Conservation (phyloP, 495 filamentous ascomycete genomes). For the Neurospora pannonica region DNA sequence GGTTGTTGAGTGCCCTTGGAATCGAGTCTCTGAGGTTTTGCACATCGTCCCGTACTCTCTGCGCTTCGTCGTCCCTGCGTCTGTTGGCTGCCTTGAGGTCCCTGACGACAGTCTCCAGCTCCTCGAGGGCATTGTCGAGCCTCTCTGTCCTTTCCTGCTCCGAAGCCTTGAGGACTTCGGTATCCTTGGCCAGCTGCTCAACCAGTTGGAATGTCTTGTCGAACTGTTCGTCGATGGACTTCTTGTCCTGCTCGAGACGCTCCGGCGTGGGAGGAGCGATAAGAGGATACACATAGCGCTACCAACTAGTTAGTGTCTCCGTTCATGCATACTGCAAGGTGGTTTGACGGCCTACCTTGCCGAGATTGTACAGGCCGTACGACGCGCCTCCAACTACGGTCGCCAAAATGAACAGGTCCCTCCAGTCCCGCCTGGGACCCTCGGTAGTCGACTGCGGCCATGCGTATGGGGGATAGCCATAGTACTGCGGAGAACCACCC, state of each 20-base stretch:
- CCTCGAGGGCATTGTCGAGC: slow-evolving; percentile 70
- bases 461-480: slow-evolving; percentile 58
- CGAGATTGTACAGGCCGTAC: slow-evolving; percentile 78
- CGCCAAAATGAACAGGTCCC: slow-evolving; percentile 97
- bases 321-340: background rate
- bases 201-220: slow-evolving; percentile 82
- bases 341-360: slow-evolving; percentile 48
- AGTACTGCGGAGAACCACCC: slow-evolving; percentile 47
- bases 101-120: slow-evolving; percentile 72
- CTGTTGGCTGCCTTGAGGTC: slow-evolving; percentile 71
- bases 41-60: slow-evolving; percentile 79
- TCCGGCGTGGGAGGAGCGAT: slow-evolving; percentile 90
- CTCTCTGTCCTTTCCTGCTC: slow-evolving; percentile 78
- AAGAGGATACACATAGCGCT: slow-evolving; percentile 85
- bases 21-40: slow-evolving; percentile 71
- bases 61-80: slow-evolving; percentile 74
- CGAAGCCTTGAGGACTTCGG: slow-evolving; percentile 70
- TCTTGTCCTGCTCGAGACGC: slow-evolving; percentile 86
- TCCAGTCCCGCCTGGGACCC: slow-evolving; percentile 81
- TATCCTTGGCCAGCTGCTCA: slow-evolving; percentile 86
- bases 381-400: slow-evolving; percentile 79
- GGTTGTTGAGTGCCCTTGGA: slow-evolving; percentile 76
- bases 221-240: slow-evolving; percentile 83
- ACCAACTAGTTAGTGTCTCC: slow-evolving; percentile 8
- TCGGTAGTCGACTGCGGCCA: slow-evolving; percentile 54